Evolutionary conservation across 1,284 basidiomycete species (phyloP).

Genomic region (Taiwanofungus camphoratus): DNA sequence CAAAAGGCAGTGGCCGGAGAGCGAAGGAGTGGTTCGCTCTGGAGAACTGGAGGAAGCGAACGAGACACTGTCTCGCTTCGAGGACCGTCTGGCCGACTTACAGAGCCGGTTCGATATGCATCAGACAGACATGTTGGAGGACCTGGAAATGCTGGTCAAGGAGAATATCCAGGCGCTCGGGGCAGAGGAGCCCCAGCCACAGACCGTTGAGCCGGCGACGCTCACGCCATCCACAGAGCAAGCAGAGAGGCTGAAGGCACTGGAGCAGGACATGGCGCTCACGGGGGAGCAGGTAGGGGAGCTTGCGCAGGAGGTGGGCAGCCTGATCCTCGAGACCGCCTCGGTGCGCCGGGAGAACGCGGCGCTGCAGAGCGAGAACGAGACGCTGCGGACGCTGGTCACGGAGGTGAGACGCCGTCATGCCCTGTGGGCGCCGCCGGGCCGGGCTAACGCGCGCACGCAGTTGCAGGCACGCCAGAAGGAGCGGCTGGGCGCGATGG

Average conservation of each 20-base stretch:
- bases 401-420: too few species aligned
- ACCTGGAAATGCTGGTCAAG: slow-evolving; percentile 13
- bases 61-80: too few species aligned
- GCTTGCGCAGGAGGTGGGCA: slow-evolving; percentile 34
- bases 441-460: neutral
- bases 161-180: neutral
- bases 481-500: slow-evolving; percentile 1
- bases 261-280: slow-evolving; percentile 18
- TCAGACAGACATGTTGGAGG: slow-evolving; percentile 33
- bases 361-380: slow-evolving; percentile 20
- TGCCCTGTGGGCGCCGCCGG: too few species aligned
- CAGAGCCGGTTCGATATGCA: too few species aligned
- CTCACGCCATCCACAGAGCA: too few species aligned
- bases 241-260: too few species aligned
- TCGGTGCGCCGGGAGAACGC: slow-evolving; percentile 23
- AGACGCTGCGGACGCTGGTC: slow-evolving; percentile 15
- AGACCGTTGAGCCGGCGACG: too few species aligned
- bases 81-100: too few species aligned
- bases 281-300: slow-evolving; percentile 33
- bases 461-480: slow-evolving; percentile 27
- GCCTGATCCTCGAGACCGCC: slow-evolving; percentile 29
- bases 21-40: too few species aligned
- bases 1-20: too few species aligned
- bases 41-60: too few species aligned
- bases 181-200: neutral